Evolutionary conservation across 2,329 filamentous ascomycete genomes (phyloP).

Genomic region (Aspergillus hortae): DNA sequence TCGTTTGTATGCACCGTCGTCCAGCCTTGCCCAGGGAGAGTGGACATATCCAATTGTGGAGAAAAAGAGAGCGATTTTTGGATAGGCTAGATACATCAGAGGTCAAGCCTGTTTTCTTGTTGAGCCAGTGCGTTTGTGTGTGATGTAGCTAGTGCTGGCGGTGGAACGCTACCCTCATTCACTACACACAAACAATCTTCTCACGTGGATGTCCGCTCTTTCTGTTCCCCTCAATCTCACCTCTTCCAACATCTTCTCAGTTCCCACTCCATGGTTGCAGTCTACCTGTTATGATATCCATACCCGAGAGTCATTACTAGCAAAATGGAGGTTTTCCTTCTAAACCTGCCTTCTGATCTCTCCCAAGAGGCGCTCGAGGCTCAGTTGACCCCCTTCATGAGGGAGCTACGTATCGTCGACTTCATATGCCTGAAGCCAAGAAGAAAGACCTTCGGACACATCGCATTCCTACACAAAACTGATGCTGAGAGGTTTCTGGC

Average conservation of each 20-base stretch:
- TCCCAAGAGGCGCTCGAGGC: slow-evolving; percentile 41
- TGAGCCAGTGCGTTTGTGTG: too few relatives aligned
- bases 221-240: too few relatives aligned
- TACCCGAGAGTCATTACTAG: too few relatives aligned
- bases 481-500: slow-evolving; percentile 45
- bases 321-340: slow-evolving; percentile 46
- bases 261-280: too few relatives aligned
- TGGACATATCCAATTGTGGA: background rate
- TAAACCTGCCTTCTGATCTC: slow-evolving; percentile 39
- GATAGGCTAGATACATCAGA: background rate
- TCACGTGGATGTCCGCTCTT: too few relatives aligned
- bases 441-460: slow-evolving; percentile 38
- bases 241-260: too few relatives aligned
- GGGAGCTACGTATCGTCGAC: slow-evolving; percentile 35
- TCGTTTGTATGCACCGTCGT: background rate
- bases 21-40: background rate
- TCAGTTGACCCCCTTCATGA: slow-evolving; percentile 40
- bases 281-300: too few relatives aligned
- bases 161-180: too few relatives aligned
- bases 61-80: background rate
- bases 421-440: slow-evolving; percentile 45
- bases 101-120: background rate
- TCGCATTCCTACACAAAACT: slow-evolving; percentile 44
- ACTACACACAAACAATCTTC: too few relatives aligned
- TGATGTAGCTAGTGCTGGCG: too few relatives aligned